Evolutionary conservation across 331 rosid species (phyloP), one percentile per base, ranked within the genome.

Genomic region (Dryas integrifolia): DNA sequence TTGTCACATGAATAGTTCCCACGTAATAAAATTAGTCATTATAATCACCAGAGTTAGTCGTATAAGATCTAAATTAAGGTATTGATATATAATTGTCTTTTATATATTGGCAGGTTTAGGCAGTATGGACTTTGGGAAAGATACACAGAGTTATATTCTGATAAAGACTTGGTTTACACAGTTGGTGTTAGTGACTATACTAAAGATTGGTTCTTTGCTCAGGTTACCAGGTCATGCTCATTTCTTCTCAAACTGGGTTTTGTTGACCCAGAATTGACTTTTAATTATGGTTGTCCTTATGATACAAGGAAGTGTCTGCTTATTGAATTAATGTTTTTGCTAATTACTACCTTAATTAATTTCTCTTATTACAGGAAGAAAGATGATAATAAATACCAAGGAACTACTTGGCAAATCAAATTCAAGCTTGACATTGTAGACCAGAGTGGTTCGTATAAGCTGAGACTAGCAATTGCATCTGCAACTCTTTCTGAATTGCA

Each of bases 91-190:
- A 3, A 35, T 14, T 16, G 1, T 44, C 5, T 9, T 8, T 58
- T 58, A 10, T 0, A 1, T 30, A 1, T 30, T 35, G 18, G 21
- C 81, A 91, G 96, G 88, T 94, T 84, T 80, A 85, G 98, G 69
- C 98, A 94, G 41, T 89, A 81, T 64, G 98, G 98, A 24, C 80
- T 94, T 58, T 94, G 97, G 98, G 96, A 94, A 72, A 89, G 92
- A 77, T 94, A 94, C 80, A 74, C 92, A 61, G 95, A 94, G 0
- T 70, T 89, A 45, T 89, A 89, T 68, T 92, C 96, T 67, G 71
- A 82, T 40, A 81, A 84, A 56, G 97, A 94, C 81, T 78, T 91
- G 75, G 78, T 86, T 67, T 91, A 86, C 77, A 85, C 75, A 0
- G 82, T 94, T 48, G 97, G 90, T 24, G 77, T 66, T 3, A 91